These are phyloP conservation scores for Thielaviopsis punctulata DNA, from an alignment of 2,329 filamentous ascomycete genomes.

Conservation along the genomic window DNA sequence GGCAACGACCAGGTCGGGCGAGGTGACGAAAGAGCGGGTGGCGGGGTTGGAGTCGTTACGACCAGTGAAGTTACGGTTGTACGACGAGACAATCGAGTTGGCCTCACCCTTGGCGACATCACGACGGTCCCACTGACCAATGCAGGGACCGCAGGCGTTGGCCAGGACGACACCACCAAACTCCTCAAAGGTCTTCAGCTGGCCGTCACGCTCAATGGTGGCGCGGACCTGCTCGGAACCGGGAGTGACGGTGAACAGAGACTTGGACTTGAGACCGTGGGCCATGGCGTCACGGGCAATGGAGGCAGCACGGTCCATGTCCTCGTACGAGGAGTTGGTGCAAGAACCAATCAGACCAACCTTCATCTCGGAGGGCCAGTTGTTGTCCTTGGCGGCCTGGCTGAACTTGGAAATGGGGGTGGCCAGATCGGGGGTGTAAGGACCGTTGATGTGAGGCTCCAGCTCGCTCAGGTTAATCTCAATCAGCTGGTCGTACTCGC, in stretches of 20 bases:
- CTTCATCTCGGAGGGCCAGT: conserved; percentile 93
- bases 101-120: conserved; percentile 90
- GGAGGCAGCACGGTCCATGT: conserved; percentile 85
- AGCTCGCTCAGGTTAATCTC: conserved; percentile 91
- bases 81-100: conserved; percentile 96
- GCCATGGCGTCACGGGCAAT: conserved; percentile 82
- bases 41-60: conserved; percentile 93
- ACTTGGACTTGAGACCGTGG: conserved; percentile 87
- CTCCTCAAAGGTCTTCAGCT: conserved; percentile 87
- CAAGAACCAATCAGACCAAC: conserved; percentile 95
- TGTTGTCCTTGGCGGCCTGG: conserved; percentile 81
- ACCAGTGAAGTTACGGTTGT: conserved; percentile 99
- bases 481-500: conserved; percentile 88
- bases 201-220: conserved; percentile 78
- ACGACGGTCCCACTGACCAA: conserved; percentile 86
- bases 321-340: conserved; percentile 77
- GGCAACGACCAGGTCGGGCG: conserved; percentile 76
- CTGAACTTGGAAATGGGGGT: conserved; percentile 97
- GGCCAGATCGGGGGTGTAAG: conserved; percentile 94
- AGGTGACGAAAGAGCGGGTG: conserved; percentile 85
- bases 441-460: conserved; percentile 96
- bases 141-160: conserved; percentile 86
- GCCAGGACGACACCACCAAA: conserved; percentile 89
- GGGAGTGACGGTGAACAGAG: conserved; percentile 85
- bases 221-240: conserved; percentile 94